These are phyloP conservation scores for Gossypium turneri DNA, from an alignment of 345 rosid genomes.

Conservation along the genomic window DNA sequence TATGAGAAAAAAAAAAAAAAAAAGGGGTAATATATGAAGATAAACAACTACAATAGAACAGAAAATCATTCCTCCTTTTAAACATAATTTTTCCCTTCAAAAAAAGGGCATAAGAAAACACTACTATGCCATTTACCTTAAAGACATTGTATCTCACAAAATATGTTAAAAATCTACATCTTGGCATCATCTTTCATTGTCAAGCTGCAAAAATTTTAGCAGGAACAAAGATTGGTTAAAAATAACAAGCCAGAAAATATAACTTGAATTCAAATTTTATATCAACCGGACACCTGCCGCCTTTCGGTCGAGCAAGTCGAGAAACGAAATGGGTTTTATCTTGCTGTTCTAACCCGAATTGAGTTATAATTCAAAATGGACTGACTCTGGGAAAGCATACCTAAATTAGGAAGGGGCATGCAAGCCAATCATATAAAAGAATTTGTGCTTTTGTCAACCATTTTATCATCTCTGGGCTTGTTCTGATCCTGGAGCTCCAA, in stretches of 20 bases:
- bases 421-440: constrained; percentile 46
- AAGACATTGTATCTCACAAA: background rate
- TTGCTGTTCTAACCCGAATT: background rate
- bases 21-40: background rate
- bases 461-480: constrained; percentile 71
- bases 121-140: background rate
- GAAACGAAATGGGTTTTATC: background rate
- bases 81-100: background rate
- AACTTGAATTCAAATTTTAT: background rate
- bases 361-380: too few species aligned
- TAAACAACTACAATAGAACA: background rate
- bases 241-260: too few species aligned
- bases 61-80: too few species aligned
- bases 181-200: constrained; percentile 8
- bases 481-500: constrained; percentile 74
- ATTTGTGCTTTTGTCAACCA: constrained; percentile 31
- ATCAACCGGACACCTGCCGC: background rate
- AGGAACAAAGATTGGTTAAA: background rate
- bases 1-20: background rate
- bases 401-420: constrained; percentile 36
- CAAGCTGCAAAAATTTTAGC: constrained; percentile 7
- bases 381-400: constrained; percentile 22
- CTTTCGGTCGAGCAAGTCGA: background rate
- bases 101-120: background rate
- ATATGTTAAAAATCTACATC: constrained; percentile 11